Conservation (phyloP, 306 rosid species). For the Malus asiatica region DNA sequence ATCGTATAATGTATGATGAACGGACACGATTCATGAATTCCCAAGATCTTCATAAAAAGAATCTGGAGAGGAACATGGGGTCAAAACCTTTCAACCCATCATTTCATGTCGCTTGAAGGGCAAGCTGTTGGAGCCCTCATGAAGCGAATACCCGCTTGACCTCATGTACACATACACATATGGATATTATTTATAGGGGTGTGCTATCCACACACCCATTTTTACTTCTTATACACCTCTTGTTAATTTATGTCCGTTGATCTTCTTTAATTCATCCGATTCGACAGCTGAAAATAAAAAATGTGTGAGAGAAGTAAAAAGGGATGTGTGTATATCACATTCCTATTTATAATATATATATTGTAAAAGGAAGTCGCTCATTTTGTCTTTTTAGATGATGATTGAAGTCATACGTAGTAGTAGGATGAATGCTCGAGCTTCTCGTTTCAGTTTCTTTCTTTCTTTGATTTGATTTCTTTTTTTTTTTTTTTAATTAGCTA, state of each 20-base stretch:
- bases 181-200: neutral
- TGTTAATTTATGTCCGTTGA: too few relatives aligned
- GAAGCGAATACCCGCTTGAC: slow-evolving; percentile 59
- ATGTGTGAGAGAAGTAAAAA: too few relatives aligned
- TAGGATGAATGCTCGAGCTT: slow-evolving; percentile 26
- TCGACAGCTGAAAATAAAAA: too few relatives aligned
- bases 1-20: too few relatives aligned
- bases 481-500: neutral
- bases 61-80: neutral
- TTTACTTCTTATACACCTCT: too few relatives aligned
- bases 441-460: slow-evolving; percentile 29
- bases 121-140: slow-evolving; percentile 44
- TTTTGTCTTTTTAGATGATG: slow-evolving; percentile 44
- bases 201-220: too few relatives aligned
- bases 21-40: fast-evolving
- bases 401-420: slow-evolving; percentile 55
- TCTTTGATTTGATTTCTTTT: neutral
- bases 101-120: slow-evolving; percentile 54
- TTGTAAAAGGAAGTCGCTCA: slow-evolving; percentile 39
- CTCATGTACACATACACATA: slow-evolving; percentile 34
- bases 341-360: too few relatives aligned
- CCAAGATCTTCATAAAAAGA: fast-evolving
- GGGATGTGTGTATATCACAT: too few relatives aligned
- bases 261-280: too few relatives aligned
- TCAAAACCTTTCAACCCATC: slow-evolving; percentile 76